Base-by-base conservation (phyloP, 1,139 yeast genomes). In the Blastobotrys illinoisensis region DNA sequence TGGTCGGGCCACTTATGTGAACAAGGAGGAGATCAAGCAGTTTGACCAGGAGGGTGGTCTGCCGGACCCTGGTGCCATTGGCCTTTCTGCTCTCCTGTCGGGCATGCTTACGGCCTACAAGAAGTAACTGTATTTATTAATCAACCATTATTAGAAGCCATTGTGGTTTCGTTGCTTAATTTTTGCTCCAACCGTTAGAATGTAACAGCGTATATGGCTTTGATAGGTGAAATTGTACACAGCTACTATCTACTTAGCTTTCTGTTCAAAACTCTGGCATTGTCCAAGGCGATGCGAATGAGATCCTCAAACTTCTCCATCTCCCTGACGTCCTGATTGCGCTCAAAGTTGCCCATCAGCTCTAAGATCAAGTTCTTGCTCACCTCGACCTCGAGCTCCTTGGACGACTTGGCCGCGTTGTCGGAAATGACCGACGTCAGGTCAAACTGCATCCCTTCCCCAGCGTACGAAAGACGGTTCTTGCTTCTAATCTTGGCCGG, bases 1-100 rank as follows among this genome's bases (percentile, higher is more conserved):
- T 62, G 98, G 98, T 45, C 81, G 98, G 67, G 96, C 98, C 13
- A 86, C 96, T 7, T 91, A 91, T 67, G 97, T 91, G 14, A 77
- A 78, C 56, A 81, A 81, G 59, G 83, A 80, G 21, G 87, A 82
- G 56, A 69, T 77, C 56, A 68, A 67, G 49, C 71, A 70, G 49
- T 74, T 74, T 52, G 68, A 69, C 28, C 65, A 61, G 48, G 74
- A 69, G 54, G 69, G 72, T 46, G 81, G 80, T 14, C 78, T 90
- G 45, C 96, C 97, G 1, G 98, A 91, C 65, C 97, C 98, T 1
- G 98, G 98, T 62, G 97, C 98, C 1, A 62, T 72, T 49, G 77
- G 76, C 2, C 60, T 73, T 32, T 69, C 69, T 9, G 70, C 66
- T 9, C 58, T 69, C 7, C 56, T 69, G 24, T 54, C 62, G 49